Evolutionary conservation across 805 yeast genomes (phyloP).

Genomic region (Barnettozyma populi): DNA sequence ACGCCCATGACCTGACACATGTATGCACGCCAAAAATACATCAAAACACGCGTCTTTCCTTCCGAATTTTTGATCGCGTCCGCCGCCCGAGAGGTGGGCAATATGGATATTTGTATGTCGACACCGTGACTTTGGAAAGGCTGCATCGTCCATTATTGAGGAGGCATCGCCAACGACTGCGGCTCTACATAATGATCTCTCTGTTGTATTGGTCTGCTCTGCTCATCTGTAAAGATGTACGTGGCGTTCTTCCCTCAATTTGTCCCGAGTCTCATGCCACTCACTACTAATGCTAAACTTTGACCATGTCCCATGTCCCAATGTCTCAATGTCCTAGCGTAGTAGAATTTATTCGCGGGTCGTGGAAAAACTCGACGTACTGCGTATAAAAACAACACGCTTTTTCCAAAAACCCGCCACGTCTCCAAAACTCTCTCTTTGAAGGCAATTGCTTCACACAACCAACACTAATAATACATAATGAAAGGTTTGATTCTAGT

Average conservation of each 20-base stretch:
- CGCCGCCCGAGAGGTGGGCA: neutral
- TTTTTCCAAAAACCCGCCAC: slow-evolving; percentile 1
- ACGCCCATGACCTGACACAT: too few species aligned
- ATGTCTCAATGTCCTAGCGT: neutral
- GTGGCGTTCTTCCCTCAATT: too few species aligned
- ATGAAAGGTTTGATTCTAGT: slow-evolving; percentile 98
- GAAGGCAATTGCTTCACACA: slow-evolving; percentile 8
- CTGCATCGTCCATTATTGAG: too few species aligned
- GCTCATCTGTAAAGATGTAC: too few species aligned
- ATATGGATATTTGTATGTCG: too few species aligned
- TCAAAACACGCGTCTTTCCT: neutral
- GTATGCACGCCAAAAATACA: neutral
- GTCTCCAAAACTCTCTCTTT: slow-evolving; percentile 1
- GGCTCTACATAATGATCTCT: too few species aligned
- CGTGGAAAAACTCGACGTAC: neutral
- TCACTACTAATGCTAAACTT: too few species aligned
- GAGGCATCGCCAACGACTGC: too few species aligned
- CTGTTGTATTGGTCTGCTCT: too few species aligned
- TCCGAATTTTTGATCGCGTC: neutral
- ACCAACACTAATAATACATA: slow-evolving; percentile 25
- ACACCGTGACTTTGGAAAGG: too few species aligned
- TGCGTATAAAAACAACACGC: slow-evolving; percentile 6
- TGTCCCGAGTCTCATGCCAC: too few species aligned
- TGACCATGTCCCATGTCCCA: too few species aligned
- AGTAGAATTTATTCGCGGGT: neutral